phyloP scores from a whole-genome alignment of 2,329 filamentous ascomycete species.

The Fusarium musae region DNA sequence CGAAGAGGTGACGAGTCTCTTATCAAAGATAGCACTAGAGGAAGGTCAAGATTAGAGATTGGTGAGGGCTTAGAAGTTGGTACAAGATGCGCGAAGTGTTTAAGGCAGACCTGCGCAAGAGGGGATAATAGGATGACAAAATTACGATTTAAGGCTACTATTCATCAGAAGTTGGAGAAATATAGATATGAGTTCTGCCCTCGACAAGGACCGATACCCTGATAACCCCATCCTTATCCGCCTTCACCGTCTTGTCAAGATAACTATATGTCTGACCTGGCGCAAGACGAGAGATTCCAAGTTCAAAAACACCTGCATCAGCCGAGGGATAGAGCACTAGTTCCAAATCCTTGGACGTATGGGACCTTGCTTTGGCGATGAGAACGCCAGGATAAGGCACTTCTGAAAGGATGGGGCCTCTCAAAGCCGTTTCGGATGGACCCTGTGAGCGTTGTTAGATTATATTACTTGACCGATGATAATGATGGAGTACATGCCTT shows the following conservation, averaged over 20 bases:
- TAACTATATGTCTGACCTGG: background rate
- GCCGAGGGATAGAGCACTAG: background rate
- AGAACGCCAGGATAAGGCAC: background rate
- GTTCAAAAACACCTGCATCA: background rate
- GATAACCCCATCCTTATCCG: background rate
- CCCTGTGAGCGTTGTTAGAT: background rate
- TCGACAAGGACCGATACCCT: fast-evolving
- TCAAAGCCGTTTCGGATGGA: background rate
- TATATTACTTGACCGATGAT: background rate
- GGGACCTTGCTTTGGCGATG: background rate
- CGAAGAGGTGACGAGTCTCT: background rate
- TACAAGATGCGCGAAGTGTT: background rate
- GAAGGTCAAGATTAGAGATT: background rate
- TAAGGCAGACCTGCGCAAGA: fast-evolving
- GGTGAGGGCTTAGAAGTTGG: background rate
- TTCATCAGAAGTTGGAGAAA: background rate
- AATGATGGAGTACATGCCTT: fast-evolving
- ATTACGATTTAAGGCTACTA: fast-evolving
- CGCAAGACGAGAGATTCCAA: background rate
- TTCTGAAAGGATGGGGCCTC: background rate
- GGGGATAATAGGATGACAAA: background rate
- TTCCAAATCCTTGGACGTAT: background rate
- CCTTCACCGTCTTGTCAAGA: background rate
- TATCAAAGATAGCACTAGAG: background rate
- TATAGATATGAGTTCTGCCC: background rate